Percentiles rank a stretch among this genome's conserved stretches.
Conservation (phyloP, 352 stramenopile genomes). For the Halophytophthora polymorphica region DNA sequence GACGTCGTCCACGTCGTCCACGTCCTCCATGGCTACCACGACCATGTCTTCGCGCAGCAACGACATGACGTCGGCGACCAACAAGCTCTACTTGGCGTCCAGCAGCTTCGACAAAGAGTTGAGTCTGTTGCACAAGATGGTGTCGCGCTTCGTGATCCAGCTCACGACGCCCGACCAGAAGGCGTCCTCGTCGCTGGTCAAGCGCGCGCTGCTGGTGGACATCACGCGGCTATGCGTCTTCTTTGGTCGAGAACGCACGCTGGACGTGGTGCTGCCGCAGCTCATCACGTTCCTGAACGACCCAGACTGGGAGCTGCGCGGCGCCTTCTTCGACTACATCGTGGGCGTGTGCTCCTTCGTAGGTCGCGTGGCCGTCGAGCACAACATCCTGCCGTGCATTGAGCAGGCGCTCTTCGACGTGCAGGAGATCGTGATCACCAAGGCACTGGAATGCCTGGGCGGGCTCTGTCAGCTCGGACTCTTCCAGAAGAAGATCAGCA, state of each 20-base stretch:
- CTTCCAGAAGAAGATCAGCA: conserved; percentile 82
- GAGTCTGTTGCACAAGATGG: conserved; percentile 89
- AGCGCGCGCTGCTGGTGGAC: conserved; percentile 92
- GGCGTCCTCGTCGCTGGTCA: conserved; percentile 90
- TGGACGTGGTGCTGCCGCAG: conserved; percentile 95
- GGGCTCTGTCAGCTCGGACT: conserved; percentile 91
- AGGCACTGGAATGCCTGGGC: conserved; percentile 90
- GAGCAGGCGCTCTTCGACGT: conserved; percentile 96
- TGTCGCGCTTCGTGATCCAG: conserved; percentile 93
- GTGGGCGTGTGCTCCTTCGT: conserved; percentile 94
- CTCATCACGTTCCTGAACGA: conserved; percentile 98
- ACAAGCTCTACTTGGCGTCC: conserved; percentile 53
- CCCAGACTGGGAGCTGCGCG: conserved; percentile 88
- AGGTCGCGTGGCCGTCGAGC: conserved; percentile 89
- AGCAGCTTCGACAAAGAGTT: conserved; percentile 93
- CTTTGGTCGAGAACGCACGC: conserved; percentile 93
- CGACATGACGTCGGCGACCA: conserved; percentile 20
- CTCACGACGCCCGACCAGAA: conserved; percentile 89
- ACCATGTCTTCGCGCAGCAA: conserved; percentile 38
- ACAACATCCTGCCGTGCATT: conserved; percentile 97
- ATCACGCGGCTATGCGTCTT: conserved; percentile 96
- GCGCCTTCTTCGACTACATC: conserved; percentile 92
- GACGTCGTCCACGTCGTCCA: conserved; percentile 37
- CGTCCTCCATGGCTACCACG: conserved; percentile 13
- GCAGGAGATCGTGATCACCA: conserved; percentile 94